A percentile compares a stretch with the other conserved stretches of the same genome.
Conservation (phyloP, 2,329 filamentous ascomycete species). For the Pestalotiopsis sp. region DNA sequence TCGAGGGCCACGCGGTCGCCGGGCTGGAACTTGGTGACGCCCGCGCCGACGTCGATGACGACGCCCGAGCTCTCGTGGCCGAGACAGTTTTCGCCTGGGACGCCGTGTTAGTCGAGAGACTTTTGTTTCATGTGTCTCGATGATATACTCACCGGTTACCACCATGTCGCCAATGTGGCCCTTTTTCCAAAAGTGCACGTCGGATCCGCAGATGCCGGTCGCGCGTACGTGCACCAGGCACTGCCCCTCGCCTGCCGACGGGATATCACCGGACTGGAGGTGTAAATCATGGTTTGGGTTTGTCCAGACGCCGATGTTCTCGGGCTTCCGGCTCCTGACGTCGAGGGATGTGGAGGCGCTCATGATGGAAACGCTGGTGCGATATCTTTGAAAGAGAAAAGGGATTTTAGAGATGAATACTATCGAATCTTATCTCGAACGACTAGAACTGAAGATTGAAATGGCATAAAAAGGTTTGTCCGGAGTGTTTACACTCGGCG, state of each 20-base stretch:
- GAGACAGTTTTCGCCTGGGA: slow-evolving; percentile 31
- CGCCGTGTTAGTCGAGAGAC: too few species aligned
- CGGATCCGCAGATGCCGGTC: slow-evolving; percentile 67
- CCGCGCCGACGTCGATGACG: slow-evolving; percentile 21
- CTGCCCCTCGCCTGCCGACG: neutral
- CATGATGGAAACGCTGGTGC: neutral
- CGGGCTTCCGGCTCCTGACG: neutral
- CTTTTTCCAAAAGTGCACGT: slow-evolving; percentile 41
- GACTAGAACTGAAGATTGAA: neutral
- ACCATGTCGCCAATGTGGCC: slow-evolving; percentile 36
- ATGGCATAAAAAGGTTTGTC: neutral
- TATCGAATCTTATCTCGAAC: neutral
- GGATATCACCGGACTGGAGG: neutral
- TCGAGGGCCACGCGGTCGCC: slow-evolving; percentile 35
- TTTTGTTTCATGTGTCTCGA: too few species aligned
- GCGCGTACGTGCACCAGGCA: slow-evolving; percentile 66
- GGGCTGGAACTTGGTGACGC: slow-evolving; percentile 15
- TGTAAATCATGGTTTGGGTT: slow-evolving; percentile 3
- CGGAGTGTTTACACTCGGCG: neutral
- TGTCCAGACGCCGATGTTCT: neutral
- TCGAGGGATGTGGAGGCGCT: neutral
- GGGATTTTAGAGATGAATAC: neutral
- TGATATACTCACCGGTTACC: slow-evolving; percentile 18
- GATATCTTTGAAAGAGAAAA: neutral
- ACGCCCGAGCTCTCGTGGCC: slow-evolving; percentile 27